phyloP scores from a whole-genome alignment of 2,329 filamentous ascomycete genomes.

The Pseudocercospora eumusae region DNA sequence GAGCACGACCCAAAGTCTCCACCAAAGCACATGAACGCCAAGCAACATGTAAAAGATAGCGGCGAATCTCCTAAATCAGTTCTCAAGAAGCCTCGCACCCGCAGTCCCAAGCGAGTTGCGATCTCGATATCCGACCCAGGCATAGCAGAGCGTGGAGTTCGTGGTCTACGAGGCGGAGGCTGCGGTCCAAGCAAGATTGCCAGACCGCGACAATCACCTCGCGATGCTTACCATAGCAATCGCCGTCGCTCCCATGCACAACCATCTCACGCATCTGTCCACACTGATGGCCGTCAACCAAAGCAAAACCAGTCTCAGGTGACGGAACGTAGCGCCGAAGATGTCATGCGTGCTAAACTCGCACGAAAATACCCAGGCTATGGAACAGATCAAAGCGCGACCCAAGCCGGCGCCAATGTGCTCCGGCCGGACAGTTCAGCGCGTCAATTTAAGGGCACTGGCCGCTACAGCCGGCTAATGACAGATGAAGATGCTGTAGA shows the following conservation, averaged over 20 bases:
- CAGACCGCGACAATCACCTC: neutral
- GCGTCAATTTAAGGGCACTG: neutral
- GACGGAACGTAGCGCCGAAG: neutral
- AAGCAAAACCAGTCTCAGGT: neutral
- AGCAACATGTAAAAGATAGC: neutral
- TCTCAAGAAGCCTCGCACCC: neutral
- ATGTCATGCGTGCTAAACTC: slow-evolving; percentile 2
- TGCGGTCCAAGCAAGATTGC: neutral
- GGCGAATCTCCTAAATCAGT: neutral
- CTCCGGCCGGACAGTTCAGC: neutral
- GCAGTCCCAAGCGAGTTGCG: neutral
- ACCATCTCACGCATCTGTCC: neutral
- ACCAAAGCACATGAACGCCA: neutral
- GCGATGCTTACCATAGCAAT: neutral
- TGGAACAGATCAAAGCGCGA: neutral
- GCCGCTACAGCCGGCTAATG: neutral
- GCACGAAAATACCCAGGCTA: neutral
- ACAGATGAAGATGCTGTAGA: neutral
- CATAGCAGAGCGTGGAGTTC: slow-evolving; percentile 1
- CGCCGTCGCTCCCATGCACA: neutral
- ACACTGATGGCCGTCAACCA: neutral
- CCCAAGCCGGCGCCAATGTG: neutral
- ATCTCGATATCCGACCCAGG: neutral
- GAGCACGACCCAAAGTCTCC: neutral
- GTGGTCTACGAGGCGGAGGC: neutral